Percentiles rank a stretch among this genome's conserved stretches.
phyloP scores from a whole-genome alignment of 108 stramenopile genomes.

The Pseudonitzschia multistriata region DNA sequence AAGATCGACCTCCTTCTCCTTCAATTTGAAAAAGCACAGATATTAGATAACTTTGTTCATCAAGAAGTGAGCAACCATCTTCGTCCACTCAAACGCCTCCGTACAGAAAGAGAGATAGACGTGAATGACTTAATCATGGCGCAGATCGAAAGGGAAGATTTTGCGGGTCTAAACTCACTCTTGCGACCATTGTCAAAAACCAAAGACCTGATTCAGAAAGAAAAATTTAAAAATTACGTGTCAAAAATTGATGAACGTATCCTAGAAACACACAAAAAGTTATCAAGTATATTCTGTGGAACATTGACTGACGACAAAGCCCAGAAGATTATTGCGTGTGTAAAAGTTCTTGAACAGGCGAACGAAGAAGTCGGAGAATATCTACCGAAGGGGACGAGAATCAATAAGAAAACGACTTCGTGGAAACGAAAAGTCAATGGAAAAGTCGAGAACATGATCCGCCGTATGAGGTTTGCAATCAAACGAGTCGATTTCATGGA shows the following conservation, averaged over 20 bases:
- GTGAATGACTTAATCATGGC: slow-evolving; percentile 37
- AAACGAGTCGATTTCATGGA: not conserved
- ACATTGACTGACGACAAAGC: slow-evolving; percentile 15
- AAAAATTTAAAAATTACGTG: slow-evolving; percentile 32
- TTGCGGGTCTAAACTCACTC: slow-evolving; percentile 40
- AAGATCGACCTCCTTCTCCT: slow-evolving; percentile 34
- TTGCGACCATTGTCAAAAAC: slow-evolving; percentile 39
- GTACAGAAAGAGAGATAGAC: slow-evolving; percentile 42
- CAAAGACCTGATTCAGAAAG: slow-evolving; percentile 48
- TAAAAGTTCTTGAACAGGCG: slow-evolving; percentile 35
- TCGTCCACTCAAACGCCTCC: slow-evolving; percentile 31
- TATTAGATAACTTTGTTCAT: slow-evolving; percentile 37
- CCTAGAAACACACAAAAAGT: slow-evolving; percentile 8
- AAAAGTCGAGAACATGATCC: not conserved
- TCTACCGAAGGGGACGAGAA: not conserved
- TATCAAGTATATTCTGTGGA: not conserved
- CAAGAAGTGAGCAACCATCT: slow-evolving; percentile 34
- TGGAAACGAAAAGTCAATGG: not conserved
- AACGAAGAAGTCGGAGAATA: slow-evolving; percentile 25
- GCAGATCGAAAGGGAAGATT: slow-evolving; percentile 44
- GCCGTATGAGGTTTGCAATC: not conserved
- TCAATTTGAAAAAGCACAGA: slow-evolving; percentile 29
- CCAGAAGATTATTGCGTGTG: slow-evolving; percentile 20
- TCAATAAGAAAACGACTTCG: not conserved
- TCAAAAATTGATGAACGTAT: slow-evolving; percentile 26